These are phyloP conservation scores for Aspergillus ostianus DNA, from an alignment of 495 filamentous ascomycete genomes.

Conservation along the genomic window DNA sequence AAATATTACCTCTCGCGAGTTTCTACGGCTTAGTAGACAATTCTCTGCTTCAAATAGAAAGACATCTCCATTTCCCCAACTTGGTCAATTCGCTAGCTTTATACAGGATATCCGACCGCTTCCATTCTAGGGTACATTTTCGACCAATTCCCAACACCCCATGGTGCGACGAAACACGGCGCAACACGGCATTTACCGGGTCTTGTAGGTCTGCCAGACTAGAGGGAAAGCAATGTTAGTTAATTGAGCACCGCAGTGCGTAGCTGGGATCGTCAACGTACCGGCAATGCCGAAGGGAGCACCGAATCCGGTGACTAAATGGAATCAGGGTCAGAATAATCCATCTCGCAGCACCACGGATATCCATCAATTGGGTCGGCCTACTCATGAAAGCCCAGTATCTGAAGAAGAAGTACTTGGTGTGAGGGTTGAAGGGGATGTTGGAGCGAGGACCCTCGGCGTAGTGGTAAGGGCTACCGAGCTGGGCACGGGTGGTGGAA, in stretches of 20 bases:
- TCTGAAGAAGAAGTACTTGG: conserved; percentile 73
- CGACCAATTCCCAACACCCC: conserved; percentile 22
- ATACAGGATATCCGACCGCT: conserved; percentile 39
- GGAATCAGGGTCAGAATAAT: conserved; percentile 24
- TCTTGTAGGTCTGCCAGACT: conserved; percentile 90
- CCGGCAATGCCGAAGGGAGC: conserved; percentile 78
- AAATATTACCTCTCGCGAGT: not conserved
- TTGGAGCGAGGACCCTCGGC: conserved; percentile 93
- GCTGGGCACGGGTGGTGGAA: conserved; percentile 81
- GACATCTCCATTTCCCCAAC: conserved; percentile 13
- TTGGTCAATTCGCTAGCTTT: conserved; percentile 41
- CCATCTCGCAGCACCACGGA: conserved; percentile 9
- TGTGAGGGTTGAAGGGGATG: conserved; percentile 94
- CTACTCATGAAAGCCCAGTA: conserved; percentile 80
- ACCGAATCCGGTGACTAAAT: conserved; percentile 68
- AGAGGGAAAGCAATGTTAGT: conserved; percentile 30
- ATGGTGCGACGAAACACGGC: conserved; percentile 21
- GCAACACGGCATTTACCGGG: conserved; percentile 33
- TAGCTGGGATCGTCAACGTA: conserved; percentile 46
- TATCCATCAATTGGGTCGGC: conserved; percentile 29
- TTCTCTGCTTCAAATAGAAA: not conserved
- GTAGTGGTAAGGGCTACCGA: conserved; percentile 94
- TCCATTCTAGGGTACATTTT: conserved; percentile 25
- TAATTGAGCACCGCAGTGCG: not conserved
- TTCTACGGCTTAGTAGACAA: not conserved